Percentiles rank a stretch among this genome's conserved stretches.
phyloP scores from a whole-genome alignment of 2,329 filamentous ascomycete genomes.

The Phialemoniopsis sp. region DNA sequence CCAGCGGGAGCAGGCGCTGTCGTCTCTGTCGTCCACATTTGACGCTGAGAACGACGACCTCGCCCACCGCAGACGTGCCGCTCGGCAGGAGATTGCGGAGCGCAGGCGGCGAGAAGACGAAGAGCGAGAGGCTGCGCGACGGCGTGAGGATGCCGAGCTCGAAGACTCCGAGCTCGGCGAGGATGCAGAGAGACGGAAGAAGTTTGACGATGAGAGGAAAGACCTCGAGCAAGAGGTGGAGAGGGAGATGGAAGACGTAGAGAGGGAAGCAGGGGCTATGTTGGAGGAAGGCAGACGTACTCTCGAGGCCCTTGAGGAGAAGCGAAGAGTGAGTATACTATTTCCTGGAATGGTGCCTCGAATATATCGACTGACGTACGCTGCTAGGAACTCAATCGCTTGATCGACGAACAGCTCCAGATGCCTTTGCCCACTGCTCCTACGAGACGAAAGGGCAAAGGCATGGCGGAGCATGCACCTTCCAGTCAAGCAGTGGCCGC shows the following conservation, averaged over 20 bases:
- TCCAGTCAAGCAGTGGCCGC: slow-evolving; percentile 1
- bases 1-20: slow-evolving; percentile 26
- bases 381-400: slow-evolving; percentile 33
- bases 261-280: slow-evolving; percentile 20
- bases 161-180: slow-evolving; percentile 17
- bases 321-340: slow-evolving; percentile 23
- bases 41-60: slow-evolving; percentile 22
- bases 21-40: slow-evolving; percentile 22
- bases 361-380: slow-evolving; percentile 13
- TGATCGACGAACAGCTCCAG: slow-evolving; percentile 35
- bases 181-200: slow-evolving; percentile 22
- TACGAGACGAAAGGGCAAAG: slow-evolving; percentile 12
- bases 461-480: slow-evolving; percentile 3
- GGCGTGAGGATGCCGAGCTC: slow-evolving; percentile 29
- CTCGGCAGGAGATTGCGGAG: slow-evolving; percentile 26
- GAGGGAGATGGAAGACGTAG: slow-evolving; percentile 24
- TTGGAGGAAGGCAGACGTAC: slow-evolving; percentile 24
- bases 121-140: slow-evolving; percentile 28
- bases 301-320: slow-evolving; percentile 25
- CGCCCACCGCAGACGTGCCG: slow-evolving; percentile 18
- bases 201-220: slow-evolving; percentile 20
- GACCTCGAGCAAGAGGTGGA: slow-evolving; percentile 29
- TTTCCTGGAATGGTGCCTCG: too few relatives aligned
- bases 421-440: slow-evolving; percentile 22
- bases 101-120: slow-evolving; percentile 34